Conservation (phyloP, 1,284 basidiomycete genomes). For the Ganoderma sp. region DNA sequence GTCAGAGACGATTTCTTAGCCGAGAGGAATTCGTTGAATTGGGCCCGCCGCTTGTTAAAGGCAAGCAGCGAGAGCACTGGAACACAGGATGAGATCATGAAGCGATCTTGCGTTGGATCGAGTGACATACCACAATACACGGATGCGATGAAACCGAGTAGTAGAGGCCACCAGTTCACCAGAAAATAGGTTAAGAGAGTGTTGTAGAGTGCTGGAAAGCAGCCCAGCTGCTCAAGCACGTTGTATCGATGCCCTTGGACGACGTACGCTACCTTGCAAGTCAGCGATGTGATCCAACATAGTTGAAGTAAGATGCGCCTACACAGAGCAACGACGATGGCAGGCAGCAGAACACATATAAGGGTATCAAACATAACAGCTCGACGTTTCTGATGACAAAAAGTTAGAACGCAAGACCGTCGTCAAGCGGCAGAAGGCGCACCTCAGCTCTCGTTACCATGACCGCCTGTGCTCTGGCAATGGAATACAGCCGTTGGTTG, state of each 20-base stretch:
- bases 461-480: slow-evolving; percentile 19
- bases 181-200: slow-evolving; percentile 43
- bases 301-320: slow-evolving; percentile 25
- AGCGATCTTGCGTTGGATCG: not conserved
- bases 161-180: slow-evolving; percentile 45
- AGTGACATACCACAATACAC: slow-evolving; percentile 44
- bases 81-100: no score
- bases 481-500: slow-evolving; percentile 34
- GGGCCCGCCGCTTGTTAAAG: slow-evolving; percentile 21
- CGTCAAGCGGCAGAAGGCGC: not conserved
- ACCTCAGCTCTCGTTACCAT: slow-evolving; percentile 40
- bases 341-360: slow-evolving; percentile 57
- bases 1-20: slow-evolving; percentile 39
- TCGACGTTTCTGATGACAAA: slow-evolving; percentile 42
- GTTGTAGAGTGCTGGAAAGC: slow-evolving; percentile 41
- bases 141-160: slow-evolving; percentile 40
- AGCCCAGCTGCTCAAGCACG: slow-evolving; percentile 49
- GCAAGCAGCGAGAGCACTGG: slow-evolving; percentile 43
- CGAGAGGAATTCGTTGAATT: slow-evolving; percentile 42
- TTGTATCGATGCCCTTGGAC: slow-evolving; percentile 45
- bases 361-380: slow-evolving; percentile 52
- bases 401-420: slow-evolving; percentile 18
- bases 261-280: slow-evolving; percentile 14
- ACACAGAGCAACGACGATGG: slow-evolving; percentile 59
- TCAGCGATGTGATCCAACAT: no score